Evolutionary conservation across 139 green algal species (phyloP).

Genomic region (Volvox reticuliferus): DNA sequence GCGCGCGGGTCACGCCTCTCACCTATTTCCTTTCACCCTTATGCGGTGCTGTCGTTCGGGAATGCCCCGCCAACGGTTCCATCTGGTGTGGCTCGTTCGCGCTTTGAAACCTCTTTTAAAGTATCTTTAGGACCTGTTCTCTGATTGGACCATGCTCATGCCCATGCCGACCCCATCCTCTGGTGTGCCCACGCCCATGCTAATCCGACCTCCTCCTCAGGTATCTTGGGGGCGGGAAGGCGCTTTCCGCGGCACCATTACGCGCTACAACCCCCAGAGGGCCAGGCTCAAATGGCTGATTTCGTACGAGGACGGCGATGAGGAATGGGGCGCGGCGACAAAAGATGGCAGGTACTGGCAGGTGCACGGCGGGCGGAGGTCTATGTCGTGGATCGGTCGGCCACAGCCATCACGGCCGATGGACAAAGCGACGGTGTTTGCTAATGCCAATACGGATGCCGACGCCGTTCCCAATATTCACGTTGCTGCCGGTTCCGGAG

Average conservation of each 20-base stretch:
- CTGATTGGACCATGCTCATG: too few species aligned
- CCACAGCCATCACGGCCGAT: not conserved
- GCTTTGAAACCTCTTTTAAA: too few species aligned
- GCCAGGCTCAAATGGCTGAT: conserved; percentile 26
- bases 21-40: too few species aligned
- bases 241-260: conserved; percentile 33
- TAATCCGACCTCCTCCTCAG: not conserved
- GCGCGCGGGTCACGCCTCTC: too few species aligned
- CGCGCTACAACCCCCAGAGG: not conserved
- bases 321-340: conserved; percentile 32
- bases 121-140: too few species aligned
- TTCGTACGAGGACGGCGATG: conserved; percentile 28
- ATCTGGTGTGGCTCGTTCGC: too few species aligned
- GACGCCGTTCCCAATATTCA: not conserved
- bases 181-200: too few species aligned
- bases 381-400: not conserved
- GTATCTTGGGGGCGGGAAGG: conserved; percentile 35
- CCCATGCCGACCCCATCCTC: too few species aligned
- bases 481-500: not conserved
- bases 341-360: conserved; percentile 1
- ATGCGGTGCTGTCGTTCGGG: too few species aligned
- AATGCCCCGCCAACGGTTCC: too few species aligned
- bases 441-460: not conserved
- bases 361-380: conserved; percentile 8
- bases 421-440: not conserved